Percentiles rank a stretch among this genome's conserved stretches.
phyloP scores from a whole-genome alignment of 192 early-diverging fungal species.

The Umbelopsis ramanniana region DNA sequence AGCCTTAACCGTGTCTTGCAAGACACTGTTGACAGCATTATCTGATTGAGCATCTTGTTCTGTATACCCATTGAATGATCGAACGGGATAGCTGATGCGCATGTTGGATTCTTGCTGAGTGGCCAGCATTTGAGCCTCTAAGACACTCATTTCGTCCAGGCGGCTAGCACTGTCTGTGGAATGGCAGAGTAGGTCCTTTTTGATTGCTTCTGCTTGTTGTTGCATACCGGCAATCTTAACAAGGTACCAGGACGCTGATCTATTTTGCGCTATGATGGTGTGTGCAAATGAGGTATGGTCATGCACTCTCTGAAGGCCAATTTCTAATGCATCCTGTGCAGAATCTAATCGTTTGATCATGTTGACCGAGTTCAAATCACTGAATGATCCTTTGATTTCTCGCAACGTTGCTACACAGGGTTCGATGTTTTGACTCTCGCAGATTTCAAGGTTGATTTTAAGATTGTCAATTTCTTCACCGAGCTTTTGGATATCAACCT shows the following conservation, averaged over 20 bases:
- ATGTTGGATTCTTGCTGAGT: conserved; percentile 1
- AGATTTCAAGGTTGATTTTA: conserved; percentile 1
- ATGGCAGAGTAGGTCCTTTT: background rate
- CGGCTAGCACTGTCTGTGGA: background rate
- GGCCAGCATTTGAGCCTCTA: conserved; percentile 6
- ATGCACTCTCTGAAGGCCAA: conserved; percentile 7
- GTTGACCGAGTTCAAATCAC: conserved; percentile 8
- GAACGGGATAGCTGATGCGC: conserved; percentile 16
- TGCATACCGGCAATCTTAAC: conserved; percentile 5
- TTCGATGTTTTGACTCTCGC: conserved; percentile 1
- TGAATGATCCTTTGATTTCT: background rate
- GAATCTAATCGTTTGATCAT: background rate
- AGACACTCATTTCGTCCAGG: conserved; percentile 19
- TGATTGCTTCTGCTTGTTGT: conserved; percentile 17
- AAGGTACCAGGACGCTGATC: conserved; percentile 18
- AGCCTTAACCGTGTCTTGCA: conserved; percentile 14
- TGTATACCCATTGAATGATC: background rate
- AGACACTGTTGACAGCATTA: background rate
- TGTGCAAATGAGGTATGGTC: conserved; percentile 16
- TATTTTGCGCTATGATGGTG: conserved; percentile 16
- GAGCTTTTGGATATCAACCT: background rate
- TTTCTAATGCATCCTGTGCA: background rate
- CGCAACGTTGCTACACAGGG: background rate
- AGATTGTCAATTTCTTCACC: conserved; percentile 3
- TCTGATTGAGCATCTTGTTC: conserved; percentile 2